Conservation (phyloP, 2,329 filamentous ascomycete species). For the Cyphellophora europaea region DNA sequence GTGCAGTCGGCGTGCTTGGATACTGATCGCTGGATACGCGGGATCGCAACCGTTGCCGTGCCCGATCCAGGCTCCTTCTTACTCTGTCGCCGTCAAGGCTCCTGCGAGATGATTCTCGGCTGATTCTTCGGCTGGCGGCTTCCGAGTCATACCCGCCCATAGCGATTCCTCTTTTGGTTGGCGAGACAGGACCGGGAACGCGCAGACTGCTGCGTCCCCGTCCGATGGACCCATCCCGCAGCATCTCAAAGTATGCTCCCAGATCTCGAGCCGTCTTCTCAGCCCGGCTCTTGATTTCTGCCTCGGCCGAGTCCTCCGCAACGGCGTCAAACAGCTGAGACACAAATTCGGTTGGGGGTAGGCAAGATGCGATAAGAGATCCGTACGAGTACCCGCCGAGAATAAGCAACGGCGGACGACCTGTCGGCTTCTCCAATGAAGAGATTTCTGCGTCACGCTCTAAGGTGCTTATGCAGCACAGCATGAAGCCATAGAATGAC, state of each 20-base stretch:
- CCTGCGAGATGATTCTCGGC: conserved; percentile 28
- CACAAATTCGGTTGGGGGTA: conserved; percentile 53
- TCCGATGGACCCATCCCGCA: background rate
- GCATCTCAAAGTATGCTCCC: conserved; percentile 11
- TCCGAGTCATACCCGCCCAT: conserved; percentile 41
- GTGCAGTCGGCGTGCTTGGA: too few relatives aligned
- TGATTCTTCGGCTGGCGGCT: conserved; percentile 28
- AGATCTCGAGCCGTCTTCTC: conserved; percentile 40
- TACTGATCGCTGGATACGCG: too few relatives aligned
- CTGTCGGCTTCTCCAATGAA: conserved; percentile 20
- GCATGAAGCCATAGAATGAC: conserved; percentile 70
- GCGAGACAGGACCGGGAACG: background rate
- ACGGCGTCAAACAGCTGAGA: conserved; percentile 50
- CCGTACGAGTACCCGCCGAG: conserved; percentile 87
- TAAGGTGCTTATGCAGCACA: conserved; percentile 24
- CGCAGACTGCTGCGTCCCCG: background rate
- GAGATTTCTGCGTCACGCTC: conserved; percentile 4
- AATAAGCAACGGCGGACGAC: conserved; percentile 31
- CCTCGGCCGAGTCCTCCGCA: conserved; percentile 45
- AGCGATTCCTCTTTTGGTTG: conserved; percentile 18
- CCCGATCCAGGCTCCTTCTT: conserved; percentile 30
- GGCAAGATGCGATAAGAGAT: conserved; percentile 65
- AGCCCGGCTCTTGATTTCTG: conserved; percentile 63
- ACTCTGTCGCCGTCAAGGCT: conserved; percentile 28
- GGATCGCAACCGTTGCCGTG: conserved; percentile 16